Conservation (phyloP, 768 basidiomycete genomes). For the Lactarius hengduanensis region DNA sequence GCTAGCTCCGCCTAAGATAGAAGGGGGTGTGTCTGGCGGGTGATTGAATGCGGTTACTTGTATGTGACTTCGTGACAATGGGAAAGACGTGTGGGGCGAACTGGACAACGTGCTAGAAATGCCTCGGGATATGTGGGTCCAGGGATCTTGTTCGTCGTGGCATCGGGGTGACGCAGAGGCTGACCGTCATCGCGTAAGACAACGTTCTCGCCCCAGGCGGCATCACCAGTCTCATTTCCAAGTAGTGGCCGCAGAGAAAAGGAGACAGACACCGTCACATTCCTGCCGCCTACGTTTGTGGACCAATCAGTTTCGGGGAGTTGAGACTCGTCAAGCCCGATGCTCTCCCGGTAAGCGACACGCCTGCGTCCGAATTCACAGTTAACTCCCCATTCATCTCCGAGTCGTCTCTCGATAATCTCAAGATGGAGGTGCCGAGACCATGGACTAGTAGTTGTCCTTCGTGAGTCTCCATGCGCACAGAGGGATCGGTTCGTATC, state of each 20-base stretch:
- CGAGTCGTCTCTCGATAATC: conserved; percentile 78
- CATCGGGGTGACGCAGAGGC: conserved; percentile 52
- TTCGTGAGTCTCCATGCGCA: conserved; percentile 75
- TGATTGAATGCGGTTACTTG: conserved; percentile 47
- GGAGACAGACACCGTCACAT: conserved; percentile 48
- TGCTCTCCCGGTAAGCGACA: conserved; percentile 76
- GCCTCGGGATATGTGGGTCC: conserved; percentile 61
- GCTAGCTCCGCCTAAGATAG: conserved; percentile 62
- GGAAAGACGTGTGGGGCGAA: conserved; percentile 75
- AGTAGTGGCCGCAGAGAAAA: conserved; percentile 55
- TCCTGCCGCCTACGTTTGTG: conserved; percentile 61
- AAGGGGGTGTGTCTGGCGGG: conserved; percentile 45
- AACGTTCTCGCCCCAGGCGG: conserved; percentile 75
- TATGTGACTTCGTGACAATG: conserved; percentile 62
- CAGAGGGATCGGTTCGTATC: conserved; percentile 86
- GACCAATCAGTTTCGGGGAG: conserved; percentile 51
- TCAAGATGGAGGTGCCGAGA: conserved; percentile 87
- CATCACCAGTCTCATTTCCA: conserved; percentile 58
- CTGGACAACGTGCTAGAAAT: conserved; percentile 69
- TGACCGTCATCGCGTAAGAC: conserved; percentile 56
- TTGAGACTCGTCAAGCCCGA: conserved; percentile 35
- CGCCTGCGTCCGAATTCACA: conserved; percentile 77
- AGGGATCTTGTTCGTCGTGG: conserved; percentile 42
- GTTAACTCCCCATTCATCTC: conserved; percentile 73
- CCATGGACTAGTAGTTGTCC: conserved; percentile 84